Evolutionary conservation across 1,284 basidiomycete genomes (phyloP), one percentile per base, ranked within the genome.

Genomic region (Cryptococcus amylolentus): DNA sequence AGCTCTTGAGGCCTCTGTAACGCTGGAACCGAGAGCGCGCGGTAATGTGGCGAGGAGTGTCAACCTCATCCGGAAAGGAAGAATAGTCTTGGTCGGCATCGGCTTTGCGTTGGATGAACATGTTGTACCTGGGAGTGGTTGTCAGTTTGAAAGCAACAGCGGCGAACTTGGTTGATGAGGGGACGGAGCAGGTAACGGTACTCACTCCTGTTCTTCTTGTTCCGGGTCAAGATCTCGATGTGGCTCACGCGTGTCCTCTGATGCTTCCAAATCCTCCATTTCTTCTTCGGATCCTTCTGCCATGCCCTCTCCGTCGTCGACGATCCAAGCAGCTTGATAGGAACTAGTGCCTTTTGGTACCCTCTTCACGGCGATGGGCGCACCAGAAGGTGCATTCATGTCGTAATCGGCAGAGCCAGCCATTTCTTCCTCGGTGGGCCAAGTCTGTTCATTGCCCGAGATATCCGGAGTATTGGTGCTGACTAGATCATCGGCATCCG

Each of bases 361-460:
- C 49, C 84, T 83, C 73, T 85, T 87, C n/a, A 78, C 76, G 2
- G 61, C 53, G 37, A 57, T 63, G 1, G 85, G 85, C 16, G 78
- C 79, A 49, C 69, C 75, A 0, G 86, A 86, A 35, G 31, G 31
- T 35, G 31, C 31, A n/a, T 42, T 13, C 16, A 46, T 27, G n/a
- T 18, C 26, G 44, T 27, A 14, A 8, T 46, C 44, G 5, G 55
- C 54, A 27, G 39, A 74, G 69, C 58, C 79, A 41, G 60, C 71
- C 86, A 98, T 90, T 74, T 98, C 95, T 66, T 98, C 95, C 72
- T 98, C 93, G 0, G 93, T 97, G 0, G 95, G 95, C 94, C 95
- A 98, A 0, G 95, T 98, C 77, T 98, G 95, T 71, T 98, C 95
- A 70, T 95, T 95, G 14, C 83, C 85, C 77, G 97, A 82, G 58